Evolutionary conservation across 441 rosid genomes (phyloP).

Genomic region (Geranium incanum): DNA sequence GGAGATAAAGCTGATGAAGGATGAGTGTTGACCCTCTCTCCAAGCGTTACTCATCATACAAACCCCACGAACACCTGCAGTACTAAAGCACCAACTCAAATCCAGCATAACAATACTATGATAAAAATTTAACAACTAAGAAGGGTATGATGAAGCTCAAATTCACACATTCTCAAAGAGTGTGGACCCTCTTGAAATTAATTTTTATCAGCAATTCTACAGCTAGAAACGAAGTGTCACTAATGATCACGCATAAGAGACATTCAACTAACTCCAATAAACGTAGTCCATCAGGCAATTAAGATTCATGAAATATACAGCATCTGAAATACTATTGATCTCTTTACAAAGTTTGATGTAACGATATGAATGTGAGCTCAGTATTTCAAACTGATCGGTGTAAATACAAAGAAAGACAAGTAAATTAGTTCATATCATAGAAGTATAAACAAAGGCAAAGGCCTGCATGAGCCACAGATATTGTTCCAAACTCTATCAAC

Average conservation of each 20-base stretch:
- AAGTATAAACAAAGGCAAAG: background rate
- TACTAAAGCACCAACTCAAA: background rate
- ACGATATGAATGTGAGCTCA: background rate
- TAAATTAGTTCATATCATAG: background rate
- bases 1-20: conserved; percentile 64
- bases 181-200: background rate
- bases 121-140: background rate
- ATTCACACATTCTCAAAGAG: conserved; percentile 2
- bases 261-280: background rate
- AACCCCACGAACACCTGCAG: conserved; percentile 45
- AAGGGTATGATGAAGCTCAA: background rate
- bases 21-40: conserved; percentile 58
- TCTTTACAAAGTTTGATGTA: background rate
- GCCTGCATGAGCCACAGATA: background rate
- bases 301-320: background rate
- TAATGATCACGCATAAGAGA: background rate
- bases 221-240: background rate
- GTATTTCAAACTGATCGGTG: background rate
- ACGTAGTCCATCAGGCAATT: background rate
- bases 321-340: background rate
- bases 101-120: background rate
- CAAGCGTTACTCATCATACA: conserved; percentile 79
- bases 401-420: background rate
- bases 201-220: background rate
- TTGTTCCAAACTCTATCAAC: background rate